Evolutionary conservation across 2,329 filamentous ascomycete species (phyloP).

Genomic region (Fusarium multiceps): DNA sequence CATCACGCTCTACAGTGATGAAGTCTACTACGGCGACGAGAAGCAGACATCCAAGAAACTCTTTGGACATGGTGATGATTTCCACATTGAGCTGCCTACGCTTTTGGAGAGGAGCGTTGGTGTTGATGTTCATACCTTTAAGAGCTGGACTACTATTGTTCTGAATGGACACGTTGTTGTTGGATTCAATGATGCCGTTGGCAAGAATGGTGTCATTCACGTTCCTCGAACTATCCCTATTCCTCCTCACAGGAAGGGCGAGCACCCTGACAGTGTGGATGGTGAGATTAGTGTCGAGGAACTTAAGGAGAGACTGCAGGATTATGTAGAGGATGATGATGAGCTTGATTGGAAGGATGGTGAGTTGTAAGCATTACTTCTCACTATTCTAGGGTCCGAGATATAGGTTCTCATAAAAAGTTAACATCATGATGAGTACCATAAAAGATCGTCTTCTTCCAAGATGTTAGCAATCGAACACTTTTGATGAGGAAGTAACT

Average conservation of each 20-base stretch:
- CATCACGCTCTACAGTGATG: conserved; percentile 85
- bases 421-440: not conserved
- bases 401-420: not conserved
- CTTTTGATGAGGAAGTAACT: not conserved
- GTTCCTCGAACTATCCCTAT: conserved; percentile 79
- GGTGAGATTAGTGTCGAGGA: conserved; percentile 47
- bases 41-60: conserved; percentile 43
- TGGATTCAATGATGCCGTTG: conserved; percentile 74
- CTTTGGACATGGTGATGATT: conserved; percentile 43
- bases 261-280: conserved; percentile 8
- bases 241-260: conserved; percentile 69
- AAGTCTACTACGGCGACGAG: conserved; percentile 68
- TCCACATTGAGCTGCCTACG: conserved; percentile 78
- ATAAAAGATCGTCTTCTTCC: not conserved
- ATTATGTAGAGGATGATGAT: conserved; percentile 38
- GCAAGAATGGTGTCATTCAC: conserved; percentile 85
- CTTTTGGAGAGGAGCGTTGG: conserved; percentile 73
- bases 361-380: conserved; percentile 15
- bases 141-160: conserved; percentile 76
- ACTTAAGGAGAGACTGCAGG: conserved; percentile 46
- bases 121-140: conserved; percentile 76
- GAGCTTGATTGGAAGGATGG: conserved; percentile 5
- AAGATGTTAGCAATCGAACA: not conserved
- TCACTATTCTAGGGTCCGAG: not conserved
- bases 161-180: conserved; percentile 80